Percentiles rank a stretch among this genome's conserved stretches.
phyloP scores from a whole-genome alignment of 73 alveolate genomes.

The Breviolum minutum region DNA sequence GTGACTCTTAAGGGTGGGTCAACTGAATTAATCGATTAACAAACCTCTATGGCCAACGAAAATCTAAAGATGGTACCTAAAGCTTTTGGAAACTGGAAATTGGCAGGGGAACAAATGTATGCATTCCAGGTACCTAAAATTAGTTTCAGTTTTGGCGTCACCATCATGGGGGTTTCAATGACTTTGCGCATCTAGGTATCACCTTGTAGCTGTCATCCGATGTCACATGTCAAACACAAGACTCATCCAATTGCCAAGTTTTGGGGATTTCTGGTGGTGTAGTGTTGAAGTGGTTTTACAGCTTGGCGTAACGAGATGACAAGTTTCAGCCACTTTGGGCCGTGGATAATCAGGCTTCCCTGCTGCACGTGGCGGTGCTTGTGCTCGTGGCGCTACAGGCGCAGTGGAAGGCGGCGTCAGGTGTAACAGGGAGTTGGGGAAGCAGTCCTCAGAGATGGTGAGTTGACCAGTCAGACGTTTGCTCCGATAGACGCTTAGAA shows the following conservation, averaged over 20 bases:
- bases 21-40: too few relatives aligned
- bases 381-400: neutral
- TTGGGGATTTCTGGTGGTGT: neutral
- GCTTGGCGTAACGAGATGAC: neutral
- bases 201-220: too few relatives aligned
- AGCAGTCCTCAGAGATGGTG: neutral
- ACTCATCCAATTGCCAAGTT: neutral
- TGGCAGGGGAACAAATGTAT: too few relatives aligned
- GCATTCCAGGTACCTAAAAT: too few relatives aligned
- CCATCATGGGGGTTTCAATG: too few relatives aligned
- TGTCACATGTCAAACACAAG: too few relatives aligned
- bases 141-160: neutral
- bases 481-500: too few relatives aligned
- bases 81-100: too few relatives aligned
- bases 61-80: too few relatives aligned
- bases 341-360: neutral
- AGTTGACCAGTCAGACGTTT: neutral
- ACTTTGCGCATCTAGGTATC: too few relatives aligned
- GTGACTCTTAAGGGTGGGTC: too few relatives aligned
- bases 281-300: neutral
- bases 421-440: constrained; percentile 24
- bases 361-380: neutral
- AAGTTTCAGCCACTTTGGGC: constrained; percentile 11
- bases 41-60: too few relatives aligned
- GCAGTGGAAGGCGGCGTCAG: neutral